Conservation (phyloP, 139 green algal species). For the Parachlorella kessleri region DNA sequence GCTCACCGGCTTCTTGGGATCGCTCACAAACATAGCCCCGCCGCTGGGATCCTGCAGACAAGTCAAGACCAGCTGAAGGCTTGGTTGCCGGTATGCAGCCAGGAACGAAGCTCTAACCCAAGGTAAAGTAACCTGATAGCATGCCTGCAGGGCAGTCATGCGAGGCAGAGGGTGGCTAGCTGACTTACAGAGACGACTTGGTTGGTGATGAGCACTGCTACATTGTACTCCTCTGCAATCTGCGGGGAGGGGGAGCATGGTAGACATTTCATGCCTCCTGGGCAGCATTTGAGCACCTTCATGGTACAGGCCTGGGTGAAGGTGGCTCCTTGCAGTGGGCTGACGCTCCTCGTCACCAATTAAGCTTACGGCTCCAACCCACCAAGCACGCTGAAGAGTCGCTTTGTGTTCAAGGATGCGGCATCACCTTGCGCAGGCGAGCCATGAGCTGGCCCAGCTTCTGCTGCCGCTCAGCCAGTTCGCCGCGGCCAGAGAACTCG, state of each 20-base stretch:
- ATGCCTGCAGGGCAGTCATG: neutral
- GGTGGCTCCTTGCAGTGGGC: no score
- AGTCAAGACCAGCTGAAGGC: neutral
- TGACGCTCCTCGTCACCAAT: no score
- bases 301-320: no score
- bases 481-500: constrained; percentile 89
- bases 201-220: constrained; percentile 92
- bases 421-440: constrained; percentile 78
- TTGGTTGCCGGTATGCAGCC: neutral
- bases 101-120: neutral
- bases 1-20: constrained; percentile 79
- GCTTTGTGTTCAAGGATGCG: no score
- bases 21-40: constrained; percentile 82
- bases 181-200: constrained; percentile 53
- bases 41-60: constrained; percentile 63
- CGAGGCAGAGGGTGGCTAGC: neutral
- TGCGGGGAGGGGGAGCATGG: constrained; percentile 27
- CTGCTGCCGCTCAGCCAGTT: constrained; percentile 94
- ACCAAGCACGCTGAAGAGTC: no score
- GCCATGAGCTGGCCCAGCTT: constrained; percentile 75
- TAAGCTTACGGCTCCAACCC: no score
- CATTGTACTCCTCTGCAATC: constrained; percentile 90
- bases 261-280: no score
- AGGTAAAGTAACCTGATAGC: neutral
- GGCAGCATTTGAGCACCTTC: no score